Evolutionary conservation across 2,329 filamentous ascomycete genomes (phyloP).

Genomic region (Neocatenulostroma microsporum): DNA sequence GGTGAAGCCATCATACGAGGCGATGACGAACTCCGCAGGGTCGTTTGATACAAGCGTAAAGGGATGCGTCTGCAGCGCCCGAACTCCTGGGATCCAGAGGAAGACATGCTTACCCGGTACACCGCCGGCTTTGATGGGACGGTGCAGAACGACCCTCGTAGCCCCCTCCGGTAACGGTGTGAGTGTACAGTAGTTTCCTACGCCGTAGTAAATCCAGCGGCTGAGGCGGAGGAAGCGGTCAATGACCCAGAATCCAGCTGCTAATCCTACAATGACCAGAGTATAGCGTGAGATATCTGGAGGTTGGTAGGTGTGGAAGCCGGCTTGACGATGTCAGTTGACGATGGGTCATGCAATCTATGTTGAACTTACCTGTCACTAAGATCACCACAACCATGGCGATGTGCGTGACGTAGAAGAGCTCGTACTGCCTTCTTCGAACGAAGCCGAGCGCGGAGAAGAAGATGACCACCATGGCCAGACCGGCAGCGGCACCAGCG

Average conservation of each 20-base stretch:
- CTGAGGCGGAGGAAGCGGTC: constrained; percentile 15
- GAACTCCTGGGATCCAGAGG: constrained; percentile 15
- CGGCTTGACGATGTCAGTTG: constrained; percentile 9
- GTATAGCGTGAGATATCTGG: constrained; percentile 14
- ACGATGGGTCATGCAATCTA: no score
- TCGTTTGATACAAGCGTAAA: constrained; percentile 19
- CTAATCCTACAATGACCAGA: constrained; percentile 15
- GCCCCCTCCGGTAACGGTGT: constrained; percentile 14
- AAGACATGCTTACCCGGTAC: constrained; percentile 18
- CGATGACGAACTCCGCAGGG: constrained; percentile 16
- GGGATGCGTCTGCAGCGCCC: constrained; percentile 14
- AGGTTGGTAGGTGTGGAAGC: constrained; percentile 16
- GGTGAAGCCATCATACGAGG: constrained; percentile 18
- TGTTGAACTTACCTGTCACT: constrained; percentile 12
- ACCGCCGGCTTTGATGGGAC: constrained; percentile 8
- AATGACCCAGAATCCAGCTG: constrained; percentile 12
- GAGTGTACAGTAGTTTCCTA: constrained; percentile 14
- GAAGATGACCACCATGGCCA: constrained; percentile 17
- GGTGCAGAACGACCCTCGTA: constrained; percentile 14
- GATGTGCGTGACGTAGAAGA: constrained; percentile 19
- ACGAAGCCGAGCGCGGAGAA: constrained; percentile 16
- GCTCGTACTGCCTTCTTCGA: constrained; percentile 18
- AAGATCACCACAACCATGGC: constrained; percentile 14
- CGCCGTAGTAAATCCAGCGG: constrained; percentile 15
- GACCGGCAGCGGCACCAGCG: constrained; percentile 15